Evolutionary conservation across 345 rosid species (phyloP).

Genomic region (Aurinia saxatilis): DNA sequence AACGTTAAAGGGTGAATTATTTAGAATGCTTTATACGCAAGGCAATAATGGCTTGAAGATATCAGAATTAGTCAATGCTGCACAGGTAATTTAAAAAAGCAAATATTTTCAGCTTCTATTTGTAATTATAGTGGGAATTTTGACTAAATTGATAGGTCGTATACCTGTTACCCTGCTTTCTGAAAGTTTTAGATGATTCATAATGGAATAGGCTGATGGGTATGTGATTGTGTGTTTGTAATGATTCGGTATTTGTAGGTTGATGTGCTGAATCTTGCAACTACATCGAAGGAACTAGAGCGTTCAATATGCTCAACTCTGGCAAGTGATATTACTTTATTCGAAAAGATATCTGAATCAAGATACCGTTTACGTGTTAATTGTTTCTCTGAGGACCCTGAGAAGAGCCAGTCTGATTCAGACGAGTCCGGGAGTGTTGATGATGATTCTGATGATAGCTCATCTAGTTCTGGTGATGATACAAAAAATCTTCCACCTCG

Average conservation of each 20-base stretch:
- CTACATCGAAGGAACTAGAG: conserved; percentile 57
- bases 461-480: conserved; percentile 48
- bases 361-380: conserved; percentile 71
- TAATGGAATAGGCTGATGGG: not conserved
- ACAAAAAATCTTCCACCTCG: conserved; percentile 33
- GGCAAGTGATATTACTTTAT: conserved; percentile 88
- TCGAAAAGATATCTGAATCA: conserved; percentile 81
- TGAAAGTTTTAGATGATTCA: not conserved
- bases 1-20: conserved; percentile 80
- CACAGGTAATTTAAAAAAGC: conserved; percentile 38
- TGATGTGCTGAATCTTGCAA: conserved; percentile 52
- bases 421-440: conserved; percentile 88
- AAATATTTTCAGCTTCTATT: not conserved
- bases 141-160: not conserved
- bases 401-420: conserved; percentile 50
- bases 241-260: conserved; percentile 40
- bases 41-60: conserved; percentile 70
- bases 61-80: conserved; percentile 58
- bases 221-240: not conserved
- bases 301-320: conserved; percentile 64
- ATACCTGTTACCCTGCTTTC: not conserved
- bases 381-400: conserved; percentile 39
- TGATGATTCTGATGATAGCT: conserved; percentile 44
- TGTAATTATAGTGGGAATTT: conserved; percentile 6
- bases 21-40: conserved; percentile 51